phyloP scores from a whole-genome alignment of 495 filamentous ascomycete genomes.

The Neurospora sublineolata region DNA sequence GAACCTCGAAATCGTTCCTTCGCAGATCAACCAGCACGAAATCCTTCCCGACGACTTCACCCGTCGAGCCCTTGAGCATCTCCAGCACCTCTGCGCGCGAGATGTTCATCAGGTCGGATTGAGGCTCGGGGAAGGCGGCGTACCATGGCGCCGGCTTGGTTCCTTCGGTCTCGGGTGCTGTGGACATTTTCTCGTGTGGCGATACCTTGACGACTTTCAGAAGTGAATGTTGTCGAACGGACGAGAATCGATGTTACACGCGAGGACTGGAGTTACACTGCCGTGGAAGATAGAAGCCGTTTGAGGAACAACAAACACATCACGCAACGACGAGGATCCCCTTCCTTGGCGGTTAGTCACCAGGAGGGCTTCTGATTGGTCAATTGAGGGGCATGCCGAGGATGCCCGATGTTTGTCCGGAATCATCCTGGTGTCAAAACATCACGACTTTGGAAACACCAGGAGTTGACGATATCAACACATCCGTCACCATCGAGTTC shows the following conservation, averaged over 20 bases:
- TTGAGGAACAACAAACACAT: background rate
- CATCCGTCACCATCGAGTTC: background rate
- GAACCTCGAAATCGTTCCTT: conserved; percentile 50
- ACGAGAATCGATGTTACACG: background rate
- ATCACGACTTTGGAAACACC: background rate
- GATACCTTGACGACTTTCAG: background rate
- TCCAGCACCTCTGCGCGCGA: conserved; percentile 18
- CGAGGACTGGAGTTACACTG: background rate
- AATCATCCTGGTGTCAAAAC: background rate
- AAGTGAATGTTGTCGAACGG: background rate
- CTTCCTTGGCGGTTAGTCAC: background rate
- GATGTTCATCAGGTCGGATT: conserved; percentile 13
- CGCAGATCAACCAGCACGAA: conserved; percentile 55
- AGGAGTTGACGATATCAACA: background rate
- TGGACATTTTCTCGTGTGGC: background rate
- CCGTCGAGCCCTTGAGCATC: conserved; percentile 8
- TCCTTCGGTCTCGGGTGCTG: background rate
- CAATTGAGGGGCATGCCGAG: background rate
- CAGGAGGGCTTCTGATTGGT: background rate
- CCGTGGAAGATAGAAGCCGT: background rate
- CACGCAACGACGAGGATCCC: background rate
- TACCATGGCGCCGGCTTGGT: conserved; percentile 11
- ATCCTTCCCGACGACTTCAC: conserved; percentile 23
- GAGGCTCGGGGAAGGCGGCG: conserved; percentile 18
- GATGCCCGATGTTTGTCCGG: background rate